Base-by-base conservation (phyloP, 1,284 basidiomycete species). In the Amylostereum areolatum region DNA sequence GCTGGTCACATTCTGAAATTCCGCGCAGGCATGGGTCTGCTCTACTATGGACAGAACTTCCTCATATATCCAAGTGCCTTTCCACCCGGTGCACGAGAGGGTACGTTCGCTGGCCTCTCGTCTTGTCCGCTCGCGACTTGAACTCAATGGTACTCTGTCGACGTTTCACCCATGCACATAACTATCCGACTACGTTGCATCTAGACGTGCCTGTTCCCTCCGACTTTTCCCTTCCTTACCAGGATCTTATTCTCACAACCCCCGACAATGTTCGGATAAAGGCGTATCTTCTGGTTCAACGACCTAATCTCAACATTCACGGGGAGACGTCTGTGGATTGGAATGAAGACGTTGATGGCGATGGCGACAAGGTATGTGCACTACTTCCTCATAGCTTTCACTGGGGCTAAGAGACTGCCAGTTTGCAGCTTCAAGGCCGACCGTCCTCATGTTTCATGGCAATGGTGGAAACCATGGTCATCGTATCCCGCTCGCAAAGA, bases 11-110 rank as follows among this genome's bases (percentile, higher is more conserved):
- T 51, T 52, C 43, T 27, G 47, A 34, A 39, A 46, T 31, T 52
- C 46, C 18, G 31, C 45, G 39, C 64, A 81, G 87, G 83, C 49
- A 76, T 80, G 39, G 87, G 87, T 5, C 72, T 94, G 35, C 77
- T 91, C 32, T 91, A 85, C 62, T 93, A 90, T 59, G 88, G 88
- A 35, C 92, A 96, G 65, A 86, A 85, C 62, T 86, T 80, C 55
- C 73, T 96, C 46, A 94, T 96, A 62, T 96, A 96, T 63, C 93
- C 92, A 0, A 84, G 90, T 28, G 82, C 86, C n/a, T 86, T 88
- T 57, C 92, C 92, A 9, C 76, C 81, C 25, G 91, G 90, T 3
- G 91, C 91, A n/a, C 73, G 92, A 33, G 82, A 72, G 57, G 75
- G 90, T 89, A 50, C 44, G 64, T 49, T 3, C 25, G 8, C 11